These are phyloP conservation scores for Plasmodium gonderi DNA, from an alignment of 169 alveolate species.

Conservation along the genomic window DNA sequence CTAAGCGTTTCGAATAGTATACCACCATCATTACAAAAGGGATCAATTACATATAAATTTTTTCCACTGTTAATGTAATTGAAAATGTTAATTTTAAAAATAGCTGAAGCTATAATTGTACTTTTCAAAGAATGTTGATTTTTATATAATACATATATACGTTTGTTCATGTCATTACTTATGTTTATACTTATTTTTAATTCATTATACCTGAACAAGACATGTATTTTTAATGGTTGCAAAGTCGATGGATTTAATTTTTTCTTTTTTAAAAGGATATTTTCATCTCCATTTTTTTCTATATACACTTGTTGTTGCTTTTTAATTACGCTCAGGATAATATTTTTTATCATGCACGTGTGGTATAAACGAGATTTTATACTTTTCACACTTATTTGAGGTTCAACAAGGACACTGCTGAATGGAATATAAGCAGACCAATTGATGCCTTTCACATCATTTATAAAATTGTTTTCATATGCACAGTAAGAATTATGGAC, in stretches of 20 bases:
- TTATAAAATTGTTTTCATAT: slow-evolving; percentile 57
- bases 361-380: slow-evolving; percentile 63
- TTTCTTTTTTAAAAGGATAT: slow-evolving; percentile 63
- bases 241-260: slow-evolving; percentile 19
- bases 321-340: slow-evolving; percentile 48
- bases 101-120: slow-evolving; percentile 56
- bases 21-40: slow-evolving; percentile 72
- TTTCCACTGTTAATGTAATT: slow-evolving; percentile 32
- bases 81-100: slow-evolving; percentile 19
- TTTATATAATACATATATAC: slow-evolving; percentile 33
- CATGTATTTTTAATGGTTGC: slow-evolving; percentile 55
- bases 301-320: slow-evolving; percentile 73
- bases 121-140: slow-evolving; percentile 47
- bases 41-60: slow-evolving; percentile 36
- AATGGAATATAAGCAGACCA: slow-evolving; percentile 66
- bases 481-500: slow-evolving; percentile 60
- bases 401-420: slow-evolving; percentile 33
- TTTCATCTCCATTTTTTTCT: slow-evolving; percentile 72
- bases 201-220: slow-evolving; percentile 60
- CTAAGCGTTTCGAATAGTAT: slow-evolving; percentile 5
- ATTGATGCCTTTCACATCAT: slow-evolving; percentile 36
- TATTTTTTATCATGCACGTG: slow-evolving; percentile 71
- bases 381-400: slow-evolving; percentile 34
- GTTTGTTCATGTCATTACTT: slow-evolving; percentile 57
- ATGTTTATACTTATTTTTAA: slow-evolving; percentile 40